These are phyloP conservation scores for Pinus taeda DNA, from an alignment of 75 land plant species.

Conservation along the genomic window DNA sequence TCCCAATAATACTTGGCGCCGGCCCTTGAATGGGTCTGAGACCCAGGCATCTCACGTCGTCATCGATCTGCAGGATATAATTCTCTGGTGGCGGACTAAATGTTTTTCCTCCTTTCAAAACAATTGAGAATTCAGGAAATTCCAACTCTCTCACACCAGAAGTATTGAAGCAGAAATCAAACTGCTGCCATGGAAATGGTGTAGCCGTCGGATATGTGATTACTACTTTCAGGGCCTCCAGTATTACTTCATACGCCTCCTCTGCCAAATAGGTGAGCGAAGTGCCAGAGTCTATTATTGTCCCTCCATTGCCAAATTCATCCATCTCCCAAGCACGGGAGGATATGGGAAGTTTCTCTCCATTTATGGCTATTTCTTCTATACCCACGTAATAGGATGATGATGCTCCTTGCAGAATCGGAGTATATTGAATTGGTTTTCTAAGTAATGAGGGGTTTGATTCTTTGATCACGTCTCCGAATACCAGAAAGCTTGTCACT, in stretches of 20 bases:
- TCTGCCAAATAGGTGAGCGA: constrained; percentile 37
- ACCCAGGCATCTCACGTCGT: background rate
- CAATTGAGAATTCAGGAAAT: background rate
- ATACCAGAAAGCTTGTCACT: constrained; percentile 37
- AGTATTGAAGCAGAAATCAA: constrained; percentile 65
- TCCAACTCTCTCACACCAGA: constrained; percentile 17
- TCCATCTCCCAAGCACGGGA: constrained; percentile 22
- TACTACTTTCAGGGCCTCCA: constrained; percentile 25
- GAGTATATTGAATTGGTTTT: background rate
- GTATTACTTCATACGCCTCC: constrained; percentile 33
- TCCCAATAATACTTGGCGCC: constrained; percentile 41
- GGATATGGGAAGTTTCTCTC: constrained; percentile 30
- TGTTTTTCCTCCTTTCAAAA: background rate
- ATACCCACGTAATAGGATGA: constrained; percentile 36
- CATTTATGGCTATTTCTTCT: constrained; percentile 24
- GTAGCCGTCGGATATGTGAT: background rate
- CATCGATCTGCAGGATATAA: background rate
- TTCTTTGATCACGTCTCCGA: constrained; percentile 25
- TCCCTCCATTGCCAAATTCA: constrained; percentile 21
- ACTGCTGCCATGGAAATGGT: constrained; percentile 10
- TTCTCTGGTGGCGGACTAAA: background rate
- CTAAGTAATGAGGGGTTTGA: background rate
- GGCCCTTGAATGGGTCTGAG: background rate
- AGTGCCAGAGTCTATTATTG: constrained; percentile 66
- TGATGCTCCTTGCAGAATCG: background rate